Base-by-base conservation (phyloP, 2,329 filamentous ascomycete species). In the Conoideocrella luteorostrata region DNA sequence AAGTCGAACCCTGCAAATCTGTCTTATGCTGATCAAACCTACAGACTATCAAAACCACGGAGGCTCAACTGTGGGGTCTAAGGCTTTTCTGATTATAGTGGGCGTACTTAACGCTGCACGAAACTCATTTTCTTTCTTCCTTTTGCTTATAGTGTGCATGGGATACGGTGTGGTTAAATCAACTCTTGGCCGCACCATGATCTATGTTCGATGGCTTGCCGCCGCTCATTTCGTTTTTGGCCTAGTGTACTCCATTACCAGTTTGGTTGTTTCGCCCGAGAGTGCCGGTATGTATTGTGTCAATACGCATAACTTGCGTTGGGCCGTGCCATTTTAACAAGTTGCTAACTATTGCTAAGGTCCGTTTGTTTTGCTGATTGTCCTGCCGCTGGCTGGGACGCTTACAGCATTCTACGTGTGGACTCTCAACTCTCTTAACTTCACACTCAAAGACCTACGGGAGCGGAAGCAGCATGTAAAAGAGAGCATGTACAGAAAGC, bases 81-180 rank as follows among this genome's bases (percentile, higher is more conserved):
- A 94, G 62, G 85, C 84, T 5, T 74, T 97, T 45, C 85, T 98
- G 67, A 81, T 96, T 15, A 69, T 96, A 20, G 91, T 96, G n/a
- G 89, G 89, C 29, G 75, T 97, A 20, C 75, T 98, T 35, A 97
- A 95, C 60, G 93, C 93, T 5, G 90, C 84, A 44, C 80, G 93
- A 51, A 98, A 97, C 66, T 96, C 91, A 0, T 97, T 98, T 63
- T 96, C 91, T 0, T 98, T 98, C 73, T 98, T 98, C 73, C 73
- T 98, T 39, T 77, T 98, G 7, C 81, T 98, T 42, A 97, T 98
- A 53, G 93, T 98, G 24, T 98, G 93, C 65, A 98, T 98, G 93
- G 93, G 93, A 24, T 98, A 98, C 57, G 93, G 93, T 55, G 94
- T 98, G 20, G 94, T 98, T 52, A 97, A 97, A 68, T 86, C 84